Evolutionary conservation across 1,284 basidiomycete species (phyloP), one percentile per base, ranked within the genome.

Genomic region (Pascua sp.): DNA sequence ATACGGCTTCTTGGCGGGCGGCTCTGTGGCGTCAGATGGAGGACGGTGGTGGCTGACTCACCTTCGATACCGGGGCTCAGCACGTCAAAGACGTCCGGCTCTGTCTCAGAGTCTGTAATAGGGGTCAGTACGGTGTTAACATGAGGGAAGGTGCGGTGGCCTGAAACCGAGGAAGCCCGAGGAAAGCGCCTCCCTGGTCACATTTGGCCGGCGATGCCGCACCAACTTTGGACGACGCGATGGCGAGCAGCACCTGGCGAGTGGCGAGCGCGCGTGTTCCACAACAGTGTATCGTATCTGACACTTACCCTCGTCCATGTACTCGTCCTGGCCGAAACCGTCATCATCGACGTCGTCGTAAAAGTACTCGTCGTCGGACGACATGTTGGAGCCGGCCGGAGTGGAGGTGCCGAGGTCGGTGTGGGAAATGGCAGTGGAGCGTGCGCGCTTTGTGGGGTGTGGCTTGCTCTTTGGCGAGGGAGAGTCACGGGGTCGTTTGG

Each of bases 1-100:
- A 62, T 78, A 79, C 0, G 73, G 75, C 56, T 77, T 74, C 64
- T 69, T 73, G 49, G 63, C 55, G 1, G 73, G 70, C 9, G 60
- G 61, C 43, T 70, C 70, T 72, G 55, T 11, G 13, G 24, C n/a
- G 59, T 60, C 10, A 55, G 53, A 12, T 40, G 4, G 12, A 10
- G 5, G 1, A 13, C 36, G n/a, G 11, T 8, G 16, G 5, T 8
- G 15, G 2, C 13, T 11, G 2, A 59, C 75, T 68, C 55, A 76
- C 76, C 72, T 44, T 73, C 73, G 15, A 67, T 58, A 11, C 62
- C 60, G 1, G 75, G 75, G 59, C 73, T 76, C 48, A 76, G 54
- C 8, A 65, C 69, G 61, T 78, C 76, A 49, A 63, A 74, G 5
- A 65, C 64, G 49, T 76, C 73, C 0, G 70, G 72, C 53, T 76